phyloP scores from a whole-genome alignment of 2,329 filamentous ascomycete genomes.

The Phaeomoniella chlamydospora region DNA sequence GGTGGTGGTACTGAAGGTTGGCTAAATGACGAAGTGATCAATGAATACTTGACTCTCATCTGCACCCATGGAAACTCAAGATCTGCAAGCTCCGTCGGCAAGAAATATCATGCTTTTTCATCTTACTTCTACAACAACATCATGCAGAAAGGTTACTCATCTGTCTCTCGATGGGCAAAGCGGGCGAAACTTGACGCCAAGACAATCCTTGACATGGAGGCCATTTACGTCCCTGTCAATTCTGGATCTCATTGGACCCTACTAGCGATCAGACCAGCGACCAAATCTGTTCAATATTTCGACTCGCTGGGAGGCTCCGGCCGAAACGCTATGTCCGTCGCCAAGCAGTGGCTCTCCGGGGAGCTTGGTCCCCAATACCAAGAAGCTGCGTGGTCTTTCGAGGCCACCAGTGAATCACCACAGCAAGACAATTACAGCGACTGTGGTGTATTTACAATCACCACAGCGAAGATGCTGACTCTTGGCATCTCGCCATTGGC shows the following conservation, averaged over 20 bases:
- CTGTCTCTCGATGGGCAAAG: slow-evolving; percentile 25
- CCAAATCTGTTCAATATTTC: slow-evolving; percentile 30
- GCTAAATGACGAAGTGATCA: slow-evolving; percentile 33
- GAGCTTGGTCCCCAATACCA: slow-evolving; percentile 25
- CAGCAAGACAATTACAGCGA: slow-evolving; percentile 31
- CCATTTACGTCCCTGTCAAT: slow-evolving; percentile 32
- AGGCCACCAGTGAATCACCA: slow-evolving; percentile 17
- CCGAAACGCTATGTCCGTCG: slow-evolving; percentile 14
- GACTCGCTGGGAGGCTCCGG: slow-evolving; percentile 26
- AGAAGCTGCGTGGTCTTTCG: slow-evolving; percentile 27
- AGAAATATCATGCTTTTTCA: slow-evolving; percentile 25
- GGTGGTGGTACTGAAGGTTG: slow-evolving; percentile 14
- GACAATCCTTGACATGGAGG: slow-evolving; percentile 27
- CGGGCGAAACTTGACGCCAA: slow-evolving; percentile 32
- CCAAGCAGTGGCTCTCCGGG: slow-evolving; percentile 23
- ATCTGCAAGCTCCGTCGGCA: not conserved
- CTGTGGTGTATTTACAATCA: slow-evolving; percentile 35
- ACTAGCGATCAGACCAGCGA: slow-evolving; percentile 26
- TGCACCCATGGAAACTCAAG: slow-evolving; percentile 14
- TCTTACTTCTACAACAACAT: slow-evolving; percentile 29
- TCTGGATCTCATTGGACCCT: slow-evolving; percentile 32
- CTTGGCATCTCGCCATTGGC: slow-evolving; percentile 23
- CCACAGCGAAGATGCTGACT: slow-evolving; percentile 31
- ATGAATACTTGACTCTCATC: slow-evolving; percentile 27
- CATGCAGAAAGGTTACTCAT: slow-evolving; percentile 22